A percentile compares a stretch with the other conserved stretches of the same genome.
These are phyloP conservation scores for Rhododendron williamsianum DNA, from an alignment of 148 eudicot species.

Conservation along the genomic window DNA sequence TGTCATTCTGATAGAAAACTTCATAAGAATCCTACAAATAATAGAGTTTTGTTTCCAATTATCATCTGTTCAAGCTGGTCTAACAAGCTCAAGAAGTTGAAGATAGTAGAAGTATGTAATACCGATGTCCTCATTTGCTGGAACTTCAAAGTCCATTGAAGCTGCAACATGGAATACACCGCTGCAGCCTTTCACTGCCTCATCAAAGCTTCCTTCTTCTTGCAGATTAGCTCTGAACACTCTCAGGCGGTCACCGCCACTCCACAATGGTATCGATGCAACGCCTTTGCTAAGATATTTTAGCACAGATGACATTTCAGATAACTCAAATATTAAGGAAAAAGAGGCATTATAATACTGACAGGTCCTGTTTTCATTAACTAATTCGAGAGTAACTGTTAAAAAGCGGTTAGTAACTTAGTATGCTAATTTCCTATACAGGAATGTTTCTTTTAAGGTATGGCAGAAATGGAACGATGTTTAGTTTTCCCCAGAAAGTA, in stretches of 20 bases:
- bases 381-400: too few species aligned
- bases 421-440: too few species aligned
- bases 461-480: too few species aligned
- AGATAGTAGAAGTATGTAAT: conserved; percentile 9
- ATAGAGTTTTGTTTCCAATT: neutral
- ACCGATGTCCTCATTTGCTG: conserved; percentile 42
- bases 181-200: conserved; percentile 57
- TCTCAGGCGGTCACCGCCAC: conserved; percentile 36
- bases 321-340: neutral
- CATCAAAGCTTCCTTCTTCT: conserved; percentile 79
- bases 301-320: neutral
- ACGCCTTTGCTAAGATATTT: conserved; percentile 37
- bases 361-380: too few species aligned
- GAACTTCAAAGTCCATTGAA: conserved; percentile 54
- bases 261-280: conserved; percentile 40
- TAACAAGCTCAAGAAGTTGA: neutral
- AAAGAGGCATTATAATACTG: too few species aligned
- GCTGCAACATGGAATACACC: conserved; percentile 90
- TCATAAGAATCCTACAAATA: neutral
- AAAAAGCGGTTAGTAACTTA: too few species aligned
- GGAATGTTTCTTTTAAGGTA: too few species aligned
- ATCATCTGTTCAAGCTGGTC: neutral
- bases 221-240: conserved; percentile 60
- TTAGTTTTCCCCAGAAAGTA: too few species aligned
- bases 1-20: neutral